Percentiles rank a stretch among this genome's conserved stretches.
Conservation (phyloP, 2,329 filamentous ascomycete genomes). For the Claviceps digitariae region DNA sequence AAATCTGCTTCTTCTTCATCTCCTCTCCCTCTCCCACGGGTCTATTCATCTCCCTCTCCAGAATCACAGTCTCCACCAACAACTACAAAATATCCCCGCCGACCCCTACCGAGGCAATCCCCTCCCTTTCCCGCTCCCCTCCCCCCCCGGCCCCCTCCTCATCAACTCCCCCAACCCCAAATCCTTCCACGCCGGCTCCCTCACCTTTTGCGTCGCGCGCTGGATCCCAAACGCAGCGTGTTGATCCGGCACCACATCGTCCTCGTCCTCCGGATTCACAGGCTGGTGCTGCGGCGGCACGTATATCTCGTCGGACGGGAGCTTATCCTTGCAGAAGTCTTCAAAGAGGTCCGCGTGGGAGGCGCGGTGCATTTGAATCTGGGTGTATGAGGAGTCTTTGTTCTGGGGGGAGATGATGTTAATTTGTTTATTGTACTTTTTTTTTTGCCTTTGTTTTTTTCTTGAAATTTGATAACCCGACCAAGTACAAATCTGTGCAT, state of each 20-base stretch:
- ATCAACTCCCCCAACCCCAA: slow-evolving; percentile 60
- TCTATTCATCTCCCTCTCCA: background rate
- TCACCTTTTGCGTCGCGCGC: slow-evolving; percentile 58
- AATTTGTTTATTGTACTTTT: background rate
- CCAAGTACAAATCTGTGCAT: no score
- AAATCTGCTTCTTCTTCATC: no score
- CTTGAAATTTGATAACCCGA: no score
- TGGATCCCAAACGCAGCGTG: slow-evolving; percentile 80
- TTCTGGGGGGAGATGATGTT: slow-evolving; percentile 35
- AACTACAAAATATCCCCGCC: background rate
- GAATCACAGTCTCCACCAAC: no score
- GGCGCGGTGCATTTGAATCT: slow-evolving; percentile 60
- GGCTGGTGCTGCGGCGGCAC: slow-evolving; percentile 70
- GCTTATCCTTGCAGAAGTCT: slow-evolving; percentile 56
- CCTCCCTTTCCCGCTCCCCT: slow-evolving; percentile 4
- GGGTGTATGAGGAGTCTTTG: slow-evolving; percentile 63
- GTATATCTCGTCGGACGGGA: slow-evolving; percentile 68
- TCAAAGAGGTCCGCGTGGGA: slow-evolving; percentile 70
- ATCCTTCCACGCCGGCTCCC: slow-evolving; percentile 67
- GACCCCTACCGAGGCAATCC: background rate
- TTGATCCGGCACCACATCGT: slow-evolving; percentile 78
- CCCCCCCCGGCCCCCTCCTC: slow-evolving; percentile 39
- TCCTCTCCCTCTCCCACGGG: no score
- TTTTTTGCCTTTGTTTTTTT: background rate
- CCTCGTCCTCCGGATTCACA: slow-evolving; percentile 76